Evolutionary conservation across 805 yeast species (phyloP).

Genomic region (Kodamaea kaohsiungensis): DNA sequence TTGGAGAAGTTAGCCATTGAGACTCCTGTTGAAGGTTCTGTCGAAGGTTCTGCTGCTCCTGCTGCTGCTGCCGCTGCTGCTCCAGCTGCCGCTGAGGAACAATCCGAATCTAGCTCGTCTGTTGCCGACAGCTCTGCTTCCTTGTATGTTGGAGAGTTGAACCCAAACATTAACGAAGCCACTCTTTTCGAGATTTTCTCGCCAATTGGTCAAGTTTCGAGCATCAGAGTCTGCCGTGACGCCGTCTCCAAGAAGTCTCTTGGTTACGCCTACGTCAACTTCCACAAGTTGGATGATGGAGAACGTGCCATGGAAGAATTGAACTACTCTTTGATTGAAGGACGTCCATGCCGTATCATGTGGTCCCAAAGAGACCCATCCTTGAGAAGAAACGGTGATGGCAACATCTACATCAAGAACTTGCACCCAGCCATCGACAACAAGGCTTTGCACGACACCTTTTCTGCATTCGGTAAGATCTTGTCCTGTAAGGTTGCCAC

Average conservation of each 20-base stretch:
- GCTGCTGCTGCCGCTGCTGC: constrained; percentile 26
- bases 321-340: constrained; percentile 92
- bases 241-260: constrained; percentile 95
- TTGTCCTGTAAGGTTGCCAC: constrained; percentile 97
- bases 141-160: constrained; percentile 96
- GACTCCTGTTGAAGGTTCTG: constrained; percentile 16
- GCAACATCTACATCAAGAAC: constrained; percentile 97
- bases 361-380: constrained; percentile 99
- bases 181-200: constrained; percentile 92
- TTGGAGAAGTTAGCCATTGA: constrained; percentile 47
- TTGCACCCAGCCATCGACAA: constrained; percentile 97
- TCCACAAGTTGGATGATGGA: constrained; percentile 85
- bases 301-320: constrained; percentile 92
- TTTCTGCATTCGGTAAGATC: constrained; percentile 93
- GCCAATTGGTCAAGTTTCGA: constrained; percentile 90
- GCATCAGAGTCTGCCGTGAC: constrained; percentile 98
- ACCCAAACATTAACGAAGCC: constrained; percentile 91
- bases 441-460: constrained; percentile 98
- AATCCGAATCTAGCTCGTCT: constrained; percentile 22
- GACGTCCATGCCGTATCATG: constrained; percentile 98
- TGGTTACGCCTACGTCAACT: constrained; percentile 98
- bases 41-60: constrained; percentile 18
- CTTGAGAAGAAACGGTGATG: constrained; percentile 90
- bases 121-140: constrained; percentile 72
- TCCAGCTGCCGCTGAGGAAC: constrained; percentile 30